Conservation (phyloP, 163 green algal species). For the Volvox carteri region DNA sequence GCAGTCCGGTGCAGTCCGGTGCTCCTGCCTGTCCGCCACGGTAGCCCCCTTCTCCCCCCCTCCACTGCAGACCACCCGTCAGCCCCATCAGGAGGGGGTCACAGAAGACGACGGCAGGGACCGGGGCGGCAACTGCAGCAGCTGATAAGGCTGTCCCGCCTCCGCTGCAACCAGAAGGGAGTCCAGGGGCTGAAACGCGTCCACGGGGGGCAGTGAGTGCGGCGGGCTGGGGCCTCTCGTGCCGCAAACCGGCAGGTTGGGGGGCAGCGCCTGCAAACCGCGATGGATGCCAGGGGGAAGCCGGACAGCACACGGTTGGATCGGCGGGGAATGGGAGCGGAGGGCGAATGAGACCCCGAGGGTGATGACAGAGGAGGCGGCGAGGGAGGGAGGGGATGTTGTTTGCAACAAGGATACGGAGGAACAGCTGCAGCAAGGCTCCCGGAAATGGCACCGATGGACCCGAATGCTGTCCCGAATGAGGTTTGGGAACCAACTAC, state of each 20-base stretch:
- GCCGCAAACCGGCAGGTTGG: conserved; percentile 6
- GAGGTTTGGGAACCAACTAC: too few species aligned
- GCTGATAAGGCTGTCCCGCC: not conserved
- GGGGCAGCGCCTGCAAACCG: not conserved
- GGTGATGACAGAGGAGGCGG: not conserved
- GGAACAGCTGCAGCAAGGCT: not conserved
- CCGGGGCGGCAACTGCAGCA: not conserved
- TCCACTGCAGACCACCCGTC: too few species aligned
- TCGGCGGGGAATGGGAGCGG: not conserved
- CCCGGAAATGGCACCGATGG: too few species aligned
- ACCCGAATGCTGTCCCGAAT: too few species aligned
- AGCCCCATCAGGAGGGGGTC: too few species aligned
- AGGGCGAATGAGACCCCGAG: not conserved
- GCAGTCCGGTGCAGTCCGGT: too few species aligned
- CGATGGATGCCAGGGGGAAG: not conserved
- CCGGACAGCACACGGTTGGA: not conserved
- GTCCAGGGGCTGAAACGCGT: not conserved
- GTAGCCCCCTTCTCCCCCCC: too few species aligned
- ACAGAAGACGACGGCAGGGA: too few species aligned
- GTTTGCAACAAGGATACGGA: not conserved
- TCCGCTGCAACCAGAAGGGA: not conserved
- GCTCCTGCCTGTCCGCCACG: too few species aligned
- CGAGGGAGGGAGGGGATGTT: not conserved
- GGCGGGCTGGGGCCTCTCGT: not conserved
- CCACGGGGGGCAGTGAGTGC: not conserved